Evolutionary conservation across 129 eudicot species (phyloP), one percentile per base, ranked within the genome.

Genomic region (Tagetes patula): DNA sequence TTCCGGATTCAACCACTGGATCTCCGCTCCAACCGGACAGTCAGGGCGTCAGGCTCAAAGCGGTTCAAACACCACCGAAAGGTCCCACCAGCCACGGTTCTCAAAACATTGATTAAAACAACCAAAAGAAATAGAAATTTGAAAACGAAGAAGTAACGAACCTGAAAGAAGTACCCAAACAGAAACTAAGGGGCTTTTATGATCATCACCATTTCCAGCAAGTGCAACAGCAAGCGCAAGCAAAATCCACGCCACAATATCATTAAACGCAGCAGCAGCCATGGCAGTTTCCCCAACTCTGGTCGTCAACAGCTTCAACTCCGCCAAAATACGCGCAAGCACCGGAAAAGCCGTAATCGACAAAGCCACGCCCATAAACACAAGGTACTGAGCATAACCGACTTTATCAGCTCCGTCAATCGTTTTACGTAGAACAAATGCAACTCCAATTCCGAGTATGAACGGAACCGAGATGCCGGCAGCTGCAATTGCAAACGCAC

Each of bases 281-380:
- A 89, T 92, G 31, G 97, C 97, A 2, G 91, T 89, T 77, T 92
- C 94, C 1, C 97, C 97, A 0, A 92, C 85, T 9, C 79, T 71
- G 1, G 96, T 92, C 30, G 96, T 92, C 1, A 92, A 87, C 2
- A 92, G 85, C 74, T 87, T 92, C 67, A 92, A 85, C 84, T 92
- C 97, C 9, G 97, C 97, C 12, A 89, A 67, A 40, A 92, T 89
- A 30, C 97, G 89, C 11, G 97, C 97, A 5, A 92, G 85, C 14
- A 92, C 97, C 37, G 97, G 97, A 65, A 92, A 92, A 37, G 97
- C 97, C 0, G 97, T 92, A 72, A 92, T 89, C 34, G 97, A 92
- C 55, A 92, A 77, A 39, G 97, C 89, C 9, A 92, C 97, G 0
- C 96, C 97, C 88, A 92, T 92, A 83, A 92, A 92, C 48, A 89